Conservation (phyloP, 164 flowering plant genomes). For the Dillenia suffruticosa region DNA sequence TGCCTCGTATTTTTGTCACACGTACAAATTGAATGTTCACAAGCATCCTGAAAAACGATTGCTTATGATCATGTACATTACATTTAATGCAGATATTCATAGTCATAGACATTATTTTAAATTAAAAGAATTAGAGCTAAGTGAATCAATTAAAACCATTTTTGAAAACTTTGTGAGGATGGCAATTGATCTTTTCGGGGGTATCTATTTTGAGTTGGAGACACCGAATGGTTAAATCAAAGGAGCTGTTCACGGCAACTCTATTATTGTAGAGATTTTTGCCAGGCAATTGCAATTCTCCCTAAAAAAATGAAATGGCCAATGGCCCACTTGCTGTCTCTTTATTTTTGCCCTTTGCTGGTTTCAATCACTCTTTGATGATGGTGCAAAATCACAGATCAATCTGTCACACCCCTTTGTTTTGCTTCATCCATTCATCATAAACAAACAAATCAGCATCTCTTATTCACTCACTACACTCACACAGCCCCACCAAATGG, state of each 20-base stretch:
- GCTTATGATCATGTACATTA: too few relatives aligned
- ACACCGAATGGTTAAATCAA: conserved; percentile 36
- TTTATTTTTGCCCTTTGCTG: conserved; percentile 30
- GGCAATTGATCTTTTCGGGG: neutral
- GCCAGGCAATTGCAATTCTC: neutral
- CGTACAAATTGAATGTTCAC: too few relatives aligned
- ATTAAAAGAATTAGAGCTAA: too few relatives aligned
- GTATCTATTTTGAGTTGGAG: conserved; percentile 11
- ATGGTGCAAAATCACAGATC: conserved; percentile 42
- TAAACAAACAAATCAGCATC: conserved; percentile 29
- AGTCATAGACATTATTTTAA: too few relatives aligned
- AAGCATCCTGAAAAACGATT: too few relatives aligned
- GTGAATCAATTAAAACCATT: too few relatives aligned
- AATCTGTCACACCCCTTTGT: conserved; percentile 35
- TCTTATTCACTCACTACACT: conserved; percentile 10
- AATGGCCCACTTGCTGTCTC: conserved; percentile 46
- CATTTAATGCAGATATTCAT: too few relatives aligned
- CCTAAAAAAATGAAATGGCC: conserved; percentile 18
- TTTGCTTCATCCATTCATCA: conserved; percentile 22
- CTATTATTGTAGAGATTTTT: conserved; percentile 16
- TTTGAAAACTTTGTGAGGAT: too few relatives aligned
- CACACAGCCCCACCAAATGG: neutral
- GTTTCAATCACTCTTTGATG: conserved; percentile 52
- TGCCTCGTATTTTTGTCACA: too few relatives aligned
- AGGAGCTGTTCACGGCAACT: conserved; percentile 25